Conservation (phyloP, 306 rosid genomes). For the Trifolium repens region DNA sequence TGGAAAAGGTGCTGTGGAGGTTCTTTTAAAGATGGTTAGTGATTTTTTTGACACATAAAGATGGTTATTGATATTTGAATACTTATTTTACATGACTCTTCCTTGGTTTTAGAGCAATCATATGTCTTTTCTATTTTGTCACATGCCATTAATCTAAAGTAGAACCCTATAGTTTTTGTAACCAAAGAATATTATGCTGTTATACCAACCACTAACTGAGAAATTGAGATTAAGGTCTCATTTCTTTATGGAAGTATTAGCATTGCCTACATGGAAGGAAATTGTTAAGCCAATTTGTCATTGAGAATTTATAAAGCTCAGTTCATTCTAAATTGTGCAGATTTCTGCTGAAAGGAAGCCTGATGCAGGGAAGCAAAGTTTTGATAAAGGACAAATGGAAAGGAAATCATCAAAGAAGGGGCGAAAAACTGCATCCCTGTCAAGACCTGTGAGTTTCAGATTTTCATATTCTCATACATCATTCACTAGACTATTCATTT, state of each 20-base stretch:
- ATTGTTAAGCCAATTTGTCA: conserved; percentile 19
- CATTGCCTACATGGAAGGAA: conserved; percentile 13
- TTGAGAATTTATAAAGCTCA: conserved; percentile 27
- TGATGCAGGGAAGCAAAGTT: conserved; percentile 59
- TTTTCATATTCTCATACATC: conserved; percentile 38
- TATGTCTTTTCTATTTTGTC: conserved; percentile 9
- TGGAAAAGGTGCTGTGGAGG: conserved; percentile 98
- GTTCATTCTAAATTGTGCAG: conserved; percentile 48
- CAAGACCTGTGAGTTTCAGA: conserved; percentile 85
- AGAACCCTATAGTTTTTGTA: conserved; percentile 9
- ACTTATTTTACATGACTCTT: neutral
- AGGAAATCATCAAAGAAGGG: conserved; percentile 68
- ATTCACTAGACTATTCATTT: conserved; percentile 35
- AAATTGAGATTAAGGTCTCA: conserved; percentile 7
- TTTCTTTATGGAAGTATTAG: conserved; percentile 16
- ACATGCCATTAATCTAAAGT: conserved; percentile 15
- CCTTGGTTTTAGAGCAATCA: conserved; percentile 19
- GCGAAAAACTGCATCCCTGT: conserved; percentile 58
- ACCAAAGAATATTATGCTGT: conserved; percentile 19
- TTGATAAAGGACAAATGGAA: conserved; percentile 59
- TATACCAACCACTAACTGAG: conserved; percentile 12
- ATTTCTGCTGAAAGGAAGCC: conserved; percentile 74
- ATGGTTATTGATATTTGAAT: neutral
- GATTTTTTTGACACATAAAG: neutral
- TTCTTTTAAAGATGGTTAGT: conserved; percentile 87